phyloP scores from a whole-genome alignment of 305 asterid species.

The Coffea humblotiana region DNA sequence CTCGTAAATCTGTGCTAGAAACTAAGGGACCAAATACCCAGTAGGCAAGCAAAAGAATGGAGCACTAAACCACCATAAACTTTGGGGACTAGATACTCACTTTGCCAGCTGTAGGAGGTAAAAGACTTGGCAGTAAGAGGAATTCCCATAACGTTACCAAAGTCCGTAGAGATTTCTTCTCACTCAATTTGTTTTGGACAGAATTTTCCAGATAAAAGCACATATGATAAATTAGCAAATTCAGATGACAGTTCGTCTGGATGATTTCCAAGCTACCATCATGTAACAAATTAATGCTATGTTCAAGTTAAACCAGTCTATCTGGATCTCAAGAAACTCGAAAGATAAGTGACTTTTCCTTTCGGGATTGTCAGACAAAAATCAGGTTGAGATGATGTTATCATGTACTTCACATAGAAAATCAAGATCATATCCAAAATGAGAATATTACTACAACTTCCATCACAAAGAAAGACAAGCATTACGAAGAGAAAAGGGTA shows the following conservation, averaged over 20 bases:
- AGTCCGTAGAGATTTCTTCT: background rate
- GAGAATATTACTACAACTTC: background rate
- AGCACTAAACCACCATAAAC: background rate
- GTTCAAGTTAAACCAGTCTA: background rate
- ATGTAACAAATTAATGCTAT: background rate
- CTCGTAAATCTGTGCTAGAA: background rate
- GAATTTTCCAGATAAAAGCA: background rate
- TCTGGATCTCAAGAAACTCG: background rate
- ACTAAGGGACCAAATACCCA: background rate
- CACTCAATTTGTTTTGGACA: background rate
- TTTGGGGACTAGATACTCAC: background rate
- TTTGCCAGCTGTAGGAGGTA: background rate
- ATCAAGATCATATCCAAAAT: too few species aligned
- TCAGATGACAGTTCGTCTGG: background rate
- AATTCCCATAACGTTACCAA: background rate
- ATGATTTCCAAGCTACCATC: background rate
- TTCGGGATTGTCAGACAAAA: background rate
- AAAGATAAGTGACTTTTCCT: background rate
- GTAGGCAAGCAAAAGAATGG: background rate
- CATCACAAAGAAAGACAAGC: background rate
- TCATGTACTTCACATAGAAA: constrained; percentile 1
- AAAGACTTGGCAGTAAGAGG: background rate
- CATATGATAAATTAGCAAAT: background rate
- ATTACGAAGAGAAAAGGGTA: background rate
- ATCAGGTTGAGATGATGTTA: background rate